Percentiles rank a stretch among this genome's conserved stretches.
These are phyloP conservation scores for Effrenium voratum DNA, from an alignment of 73 alveolate species.

Conservation along the genomic window DNA sequence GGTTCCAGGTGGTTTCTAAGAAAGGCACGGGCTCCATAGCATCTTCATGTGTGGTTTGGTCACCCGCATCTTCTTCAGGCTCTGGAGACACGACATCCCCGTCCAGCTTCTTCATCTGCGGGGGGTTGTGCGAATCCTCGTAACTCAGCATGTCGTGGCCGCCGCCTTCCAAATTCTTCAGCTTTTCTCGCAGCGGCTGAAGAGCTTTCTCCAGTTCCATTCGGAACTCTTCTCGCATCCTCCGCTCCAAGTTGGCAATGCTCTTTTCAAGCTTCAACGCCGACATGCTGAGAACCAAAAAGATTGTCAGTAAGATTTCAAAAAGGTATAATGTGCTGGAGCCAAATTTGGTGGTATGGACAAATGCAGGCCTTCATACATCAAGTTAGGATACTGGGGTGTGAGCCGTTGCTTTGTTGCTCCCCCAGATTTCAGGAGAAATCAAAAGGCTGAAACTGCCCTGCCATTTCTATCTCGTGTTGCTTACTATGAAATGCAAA, in stretches of 20 bases:
- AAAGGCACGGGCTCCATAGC: conserved; percentile 71
- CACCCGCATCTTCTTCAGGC: background rate
- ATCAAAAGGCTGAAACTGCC: too few species aligned
- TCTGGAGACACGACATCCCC: conserved; percentile 11
- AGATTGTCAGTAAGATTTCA: too few species aligned
- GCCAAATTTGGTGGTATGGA: too few species aligned
- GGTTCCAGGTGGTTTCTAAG: conserved; percentile 61
- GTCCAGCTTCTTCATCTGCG: conserved; percentile 13
- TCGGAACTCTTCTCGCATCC: conserved; percentile 56
- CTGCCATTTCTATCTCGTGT: too few species aligned
- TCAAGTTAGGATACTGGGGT: too few species aligned
- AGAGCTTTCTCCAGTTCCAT: background rate
- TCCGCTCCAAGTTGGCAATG: conserved; percentile 75
- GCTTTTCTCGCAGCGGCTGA: conserved; percentile 10
- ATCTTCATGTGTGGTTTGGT: background rate
- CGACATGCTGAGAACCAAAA: too few species aligned
- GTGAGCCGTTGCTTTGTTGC: too few species aligned
- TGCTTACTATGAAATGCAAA: too few species aligned
- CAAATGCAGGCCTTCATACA: too few species aligned
- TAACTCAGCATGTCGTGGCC: background rate
- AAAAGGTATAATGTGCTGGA: too few species aligned
- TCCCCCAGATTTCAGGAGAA: too few species aligned
- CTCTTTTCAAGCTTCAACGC: conserved; percentile 67
- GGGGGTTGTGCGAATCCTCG: background rate
- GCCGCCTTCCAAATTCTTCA: background rate